Percentiles rank a stretch among this genome's conserved stretches.
Evolutionary conservation across 208 protist genomes (phyloP).

Genomic region (Crithidia expoeki): DNA sequence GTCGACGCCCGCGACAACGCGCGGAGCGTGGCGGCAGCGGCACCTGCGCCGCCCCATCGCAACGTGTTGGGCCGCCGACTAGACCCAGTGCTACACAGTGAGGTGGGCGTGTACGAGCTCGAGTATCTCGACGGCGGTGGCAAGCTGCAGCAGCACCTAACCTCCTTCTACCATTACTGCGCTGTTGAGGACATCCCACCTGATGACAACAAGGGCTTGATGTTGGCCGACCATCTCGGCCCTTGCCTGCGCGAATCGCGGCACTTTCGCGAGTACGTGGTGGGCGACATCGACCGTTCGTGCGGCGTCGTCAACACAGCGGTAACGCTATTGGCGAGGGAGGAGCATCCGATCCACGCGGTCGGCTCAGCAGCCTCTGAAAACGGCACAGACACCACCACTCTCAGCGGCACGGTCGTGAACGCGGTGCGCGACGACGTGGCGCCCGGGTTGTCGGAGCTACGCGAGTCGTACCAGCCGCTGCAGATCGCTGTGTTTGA

Average conservation of each 20-base stretch:
- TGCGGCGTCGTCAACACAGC: constrained; percentile 13
- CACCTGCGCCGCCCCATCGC: background rate
- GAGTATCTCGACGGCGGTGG: constrained; percentile 18
- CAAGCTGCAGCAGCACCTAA: constrained; percentile 6
- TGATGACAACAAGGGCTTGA: background rate
- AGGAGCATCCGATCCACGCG: background rate
- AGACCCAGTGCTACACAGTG: constrained; percentile 5
- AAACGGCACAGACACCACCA: constrained; percentile 1
- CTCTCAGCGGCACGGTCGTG: constrained; percentile 7
- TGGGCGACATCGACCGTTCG: constrained; percentile 2
- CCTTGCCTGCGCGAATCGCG: constrained; percentile 8
- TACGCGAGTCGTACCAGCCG: constrained; percentile 17
- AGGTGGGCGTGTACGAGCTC: constrained; percentile 1
- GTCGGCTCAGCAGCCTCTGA: constrained; percentile 1
- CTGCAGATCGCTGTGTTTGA: constrained; percentile 6
- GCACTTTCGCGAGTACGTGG: constrained; percentile 11
- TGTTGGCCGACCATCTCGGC: constrained; percentile 2
- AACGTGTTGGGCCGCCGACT: background rate
- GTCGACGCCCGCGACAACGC: background rate
- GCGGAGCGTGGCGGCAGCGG: background rate
- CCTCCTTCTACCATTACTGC: constrained; percentile 16
- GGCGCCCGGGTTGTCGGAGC: constrained; percentile 1
- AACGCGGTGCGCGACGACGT: constrained; percentile 3
- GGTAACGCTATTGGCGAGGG: constrained; percentile 6
- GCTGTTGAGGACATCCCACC: background rate